Percentiles rank a stretch among this genome's conserved stretches.
These are phyloP conservation scores for Chrysoporthe cubensis DNA, from an alignment of 2,329 filamentous ascomycete species.

Conservation along the genomic window DNA sequence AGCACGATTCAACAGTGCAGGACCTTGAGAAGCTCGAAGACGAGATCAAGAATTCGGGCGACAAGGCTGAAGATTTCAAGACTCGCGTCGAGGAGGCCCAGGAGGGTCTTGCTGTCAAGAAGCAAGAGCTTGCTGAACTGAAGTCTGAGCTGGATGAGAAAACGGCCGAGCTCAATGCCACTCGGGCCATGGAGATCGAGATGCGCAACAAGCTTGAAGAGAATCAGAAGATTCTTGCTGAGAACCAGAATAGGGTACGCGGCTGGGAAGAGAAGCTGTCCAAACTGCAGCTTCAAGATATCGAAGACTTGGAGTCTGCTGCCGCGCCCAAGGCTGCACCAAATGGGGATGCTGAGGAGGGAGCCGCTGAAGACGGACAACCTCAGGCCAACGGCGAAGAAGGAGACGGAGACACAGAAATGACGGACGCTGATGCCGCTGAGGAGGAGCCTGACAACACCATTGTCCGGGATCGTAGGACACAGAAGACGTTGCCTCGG, in stretches of 20 bases:
- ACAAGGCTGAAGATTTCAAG: slow-evolving; percentile 73
- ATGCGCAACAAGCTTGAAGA: slow-evolving; percentile 99
- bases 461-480: slow-evolving; percentile 36
- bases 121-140: slow-evolving; percentile 75
- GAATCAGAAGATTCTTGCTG: slow-evolving; percentile 83
- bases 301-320: slow-evolving; percentile 66
- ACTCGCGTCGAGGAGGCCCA: slow-evolving; percentile 80
- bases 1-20: slow-evolving; percentile 70
- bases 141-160: slow-evolving; percentile 89
- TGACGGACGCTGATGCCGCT: slow-evolving; percentile 33
- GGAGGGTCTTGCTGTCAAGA: slow-evolving; percentile 76
- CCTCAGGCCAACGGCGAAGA: slow-evolving; percentile 34
- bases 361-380: slow-evolving; percentile 31
- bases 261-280: slow-evolving; percentile 91
- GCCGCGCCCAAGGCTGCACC: slow-evolving; percentile 36
- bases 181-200: slow-evolving; percentile 88
- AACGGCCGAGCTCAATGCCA: slow-evolving; percentile 83
- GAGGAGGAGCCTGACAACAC: slow-evolving; percentile 34
- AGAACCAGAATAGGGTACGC: slow-evolving; percentile 81
- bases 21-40: slow-evolving; percentile 80
- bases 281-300: slow-evolving; percentile 82
- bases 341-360: slow-evolving; percentile 35
- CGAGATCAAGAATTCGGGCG: slow-evolving; percentile 77
- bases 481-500: slow-evolving; percentile 67
- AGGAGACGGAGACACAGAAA: slow-evolving; percentile 35